Conservation (phyloP, 208 protist species). For the Trypanosoma congolense region DNA sequence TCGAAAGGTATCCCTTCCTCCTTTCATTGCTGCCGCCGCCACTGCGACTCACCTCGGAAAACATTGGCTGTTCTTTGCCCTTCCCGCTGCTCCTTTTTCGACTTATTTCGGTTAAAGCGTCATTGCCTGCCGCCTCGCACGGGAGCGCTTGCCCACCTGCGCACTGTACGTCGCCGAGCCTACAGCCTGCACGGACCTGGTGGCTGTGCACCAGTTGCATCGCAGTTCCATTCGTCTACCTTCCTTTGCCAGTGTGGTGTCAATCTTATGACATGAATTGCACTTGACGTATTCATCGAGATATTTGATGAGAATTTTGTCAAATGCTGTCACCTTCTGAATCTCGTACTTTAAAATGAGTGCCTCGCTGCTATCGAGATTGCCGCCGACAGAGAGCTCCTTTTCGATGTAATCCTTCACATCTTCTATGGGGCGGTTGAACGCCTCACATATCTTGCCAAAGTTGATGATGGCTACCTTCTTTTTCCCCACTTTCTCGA, state of each 20-base stretch:
- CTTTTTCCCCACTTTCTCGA: slow-evolving; percentile 87
- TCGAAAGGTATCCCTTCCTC: too few species aligned
- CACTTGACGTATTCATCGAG: slow-evolving; percentile 90
- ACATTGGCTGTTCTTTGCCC: background rate
- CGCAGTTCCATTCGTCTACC: slow-evolving; percentile 57
- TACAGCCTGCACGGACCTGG: slow-evolving; percentile 62
- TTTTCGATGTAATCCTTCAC: slow-evolving; percentile 89
- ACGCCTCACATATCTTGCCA: slow-evolving; percentile 78
- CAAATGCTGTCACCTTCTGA: slow-evolving; percentile 74
- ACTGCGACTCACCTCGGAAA: too few species aligned
- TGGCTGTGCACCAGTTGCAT: slow-evolving; percentile 79
- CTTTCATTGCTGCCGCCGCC: too few species aligned
- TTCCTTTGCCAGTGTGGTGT: slow-evolving; percentile 85
- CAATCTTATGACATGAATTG: slow-evolving; percentile 81
- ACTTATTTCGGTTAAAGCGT: slow-evolving; percentile 29
- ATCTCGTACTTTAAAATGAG: slow-evolving; percentile 89
- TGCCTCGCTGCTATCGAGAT: slow-evolving; percentile 78
- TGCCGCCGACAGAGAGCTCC: slow-evolving; percentile 84
- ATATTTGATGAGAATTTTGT: slow-evolving; percentile 81
- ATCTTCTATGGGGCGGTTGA: slow-evolving; percentile 82
- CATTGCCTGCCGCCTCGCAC: slow-evolving; percentile 49
- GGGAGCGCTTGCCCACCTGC: slow-evolving; percentile 73
- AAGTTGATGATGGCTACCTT: slow-evolving; percentile 92
- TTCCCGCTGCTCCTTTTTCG: background rate
- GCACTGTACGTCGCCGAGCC: slow-evolving; percentile 67